Base-by-base conservation (phyloP, 192 early-diverging fungal genomes). In the Coemansia sp. region DNA sequence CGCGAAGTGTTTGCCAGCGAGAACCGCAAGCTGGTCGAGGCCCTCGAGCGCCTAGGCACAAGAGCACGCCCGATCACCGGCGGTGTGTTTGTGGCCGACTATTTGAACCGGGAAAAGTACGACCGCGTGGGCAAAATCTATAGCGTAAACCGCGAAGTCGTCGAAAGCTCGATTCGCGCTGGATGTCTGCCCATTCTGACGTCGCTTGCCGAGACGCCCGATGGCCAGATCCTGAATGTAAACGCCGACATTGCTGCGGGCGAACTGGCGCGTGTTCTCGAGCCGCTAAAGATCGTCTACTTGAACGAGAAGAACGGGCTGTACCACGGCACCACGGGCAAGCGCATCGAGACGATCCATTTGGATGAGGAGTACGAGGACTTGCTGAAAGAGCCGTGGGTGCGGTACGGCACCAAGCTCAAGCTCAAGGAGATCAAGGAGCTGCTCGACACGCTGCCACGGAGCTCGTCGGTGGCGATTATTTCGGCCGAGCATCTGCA, bases 221-320 rank as follows among this genome's bases (percentile, higher is more conserved):
- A 87, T 38, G 95, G 97, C 59, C 97, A 99, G 77, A 94, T 97
- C 61, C 84, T 99, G 63, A 99, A 99, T 56, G 95, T 98, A 57
- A 99, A 99, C 81, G 97, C 97, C 43, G 97, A 99, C 78, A 92
- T 97, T 43, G 97, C 96, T 22, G 96, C 95, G 8, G 96, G 93
- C 56, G 97, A 99, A 75, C 83, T 99, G 54, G 97, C 96, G 19
- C 90, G 90, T 27, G 97, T 95, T 0, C 73, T 99, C 31, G 93
- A 99, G 85, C 97, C 95, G 19, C 84, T 99, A 29, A 99, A 98
- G 83, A 96, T 97, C 58, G 93, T 99, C 0, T 98, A 93, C 59
- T 65, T 99, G 71, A 99, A 97, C 74, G 97, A 99, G 79, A 97
- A 99, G 86, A 94, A 95, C 54, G 95, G 96, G 2, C 79, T 99